Percentiles rank a stretch among this genome's conserved stretches.
Evolutionary conservation across 768 basidiomycete genomes (phyloP).

Genomic region (Mycena metata): DNA sequence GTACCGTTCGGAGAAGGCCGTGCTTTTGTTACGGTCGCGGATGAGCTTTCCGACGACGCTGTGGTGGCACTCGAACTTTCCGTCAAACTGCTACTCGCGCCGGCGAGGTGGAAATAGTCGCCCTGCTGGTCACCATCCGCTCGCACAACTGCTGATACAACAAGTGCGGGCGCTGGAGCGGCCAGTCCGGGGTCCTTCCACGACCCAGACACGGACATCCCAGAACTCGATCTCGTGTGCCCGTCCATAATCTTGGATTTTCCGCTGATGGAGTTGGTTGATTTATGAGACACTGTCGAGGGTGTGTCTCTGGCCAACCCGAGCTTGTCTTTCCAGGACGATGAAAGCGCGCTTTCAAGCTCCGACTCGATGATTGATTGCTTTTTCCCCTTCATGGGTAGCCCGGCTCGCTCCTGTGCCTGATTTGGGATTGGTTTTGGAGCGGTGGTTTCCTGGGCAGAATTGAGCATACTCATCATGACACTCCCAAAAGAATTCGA

Average conservation of each 20-base stretch:
- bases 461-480: slow-evolving; percentile 56
- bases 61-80: slow-evolving; percentile 29
- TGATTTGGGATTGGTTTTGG: slow-evolving; percentile 27
- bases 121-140: slow-evolving; percentile 57
- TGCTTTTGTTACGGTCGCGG: slow-evolving; percentile 55
- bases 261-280: slow-evolving; percentile 47
- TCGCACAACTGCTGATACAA: slow-evolving; percentile 64
- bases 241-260: slow-evolving; percentile 48
- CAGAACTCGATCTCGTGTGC: slow-evolving; percentile 56
- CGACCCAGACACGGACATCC: slow-evolving; percentile 52
- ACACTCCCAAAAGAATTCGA: slow-evolving; percentile 62
- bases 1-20: slow-evolving; percentile 58
- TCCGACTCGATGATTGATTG: slow-evolving; percentile 49
- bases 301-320: slow-evolving; percentile 58
- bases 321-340: slow-evolving; percentile 54
- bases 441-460: slow-evolving; percentile 45
- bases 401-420: slow-evolving; percentile 43
- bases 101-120: slow-evolving; percentile 54
- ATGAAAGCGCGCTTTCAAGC: slow-evolving; percentile 50
- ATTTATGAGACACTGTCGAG: slow-evolving; percentile 55
- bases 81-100: slow-evolving; percentile 40
- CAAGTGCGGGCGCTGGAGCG: slow-evolving; percentile 66
- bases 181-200: slow-evolving; percentile 68
- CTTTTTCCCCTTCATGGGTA: slow-evolving; percentile 53
- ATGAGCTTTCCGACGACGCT: slow-evolving; percentile 54